Base-by-base conservation (phyloP, 495 filamentous ascomycete genomes). In the Podospora conica region DNA sequence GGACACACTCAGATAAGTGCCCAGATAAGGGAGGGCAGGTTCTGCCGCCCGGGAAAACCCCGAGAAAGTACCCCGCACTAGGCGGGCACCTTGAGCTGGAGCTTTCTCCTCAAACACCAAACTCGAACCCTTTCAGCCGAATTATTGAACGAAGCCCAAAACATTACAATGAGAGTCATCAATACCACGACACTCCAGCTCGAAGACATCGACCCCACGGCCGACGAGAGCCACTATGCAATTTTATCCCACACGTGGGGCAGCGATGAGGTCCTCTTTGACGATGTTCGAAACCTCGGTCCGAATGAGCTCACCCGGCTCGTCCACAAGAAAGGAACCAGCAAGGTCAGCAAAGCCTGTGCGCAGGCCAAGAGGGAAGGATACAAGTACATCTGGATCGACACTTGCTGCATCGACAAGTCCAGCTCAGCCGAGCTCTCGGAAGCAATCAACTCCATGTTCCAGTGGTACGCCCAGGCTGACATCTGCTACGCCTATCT, bases 381-480 rank as follows among this genome's bases (percentile, higher is more conserved):
- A 1, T 25, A 0, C 9, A 0, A 7, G 1, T 61, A 61, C 29
- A 23, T 61, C 59, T 61, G 59, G 59, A n/a, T 33, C 15, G 59
- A 61, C 59, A 61, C 59, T 15, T 31, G 25, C 20, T 61, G 59
- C 59, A 61, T 61, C 59, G 29, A 61, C 59, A 61, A 61, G 59
- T 33, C 59, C 18, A 22, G n/a, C 59, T 18, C 59, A 15, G 10
- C n/a, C n/a, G 59, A 61, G 29, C 27, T 61, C 31, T 20, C 15
- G 29, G 27, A 31, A 21, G 59, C 59, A 9, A 20, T 61, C 27
- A 61, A 61, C 59, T 61, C 59, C 25, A 48, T 48, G 59, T 61
- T 33, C 21, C 2, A 48, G 7, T 61, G 59, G 59, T 61, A 61
- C 20, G 20, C 18, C 8, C 6, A 40, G 7, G 59, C 59, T 7